Base-by-base conservation (phyloP, 164 flowering plant genomes). In the Magnolia changhungtana region DNA sequence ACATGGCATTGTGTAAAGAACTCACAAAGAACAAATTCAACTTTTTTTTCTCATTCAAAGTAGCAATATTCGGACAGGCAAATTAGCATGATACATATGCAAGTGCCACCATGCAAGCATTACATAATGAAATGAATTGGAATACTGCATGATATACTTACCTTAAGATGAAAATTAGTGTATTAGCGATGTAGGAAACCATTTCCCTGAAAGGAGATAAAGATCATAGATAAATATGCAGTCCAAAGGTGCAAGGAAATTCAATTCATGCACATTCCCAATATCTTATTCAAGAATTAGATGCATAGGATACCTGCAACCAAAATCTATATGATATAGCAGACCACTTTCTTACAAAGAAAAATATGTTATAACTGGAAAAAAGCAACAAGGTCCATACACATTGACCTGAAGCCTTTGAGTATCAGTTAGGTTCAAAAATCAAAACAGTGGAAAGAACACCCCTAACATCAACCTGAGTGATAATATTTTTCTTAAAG, bases 141-240 rank as follows among this genome's bases (percentile, higher is more conserved):
- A 67, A 31, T 18, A 29, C 8, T 31, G 18, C 50, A 27, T 27
- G n/a, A 79, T 67, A 37, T 45, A 27, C 82, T 77, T 81, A 95
- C 98, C 98, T 93, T 83, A 95, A 83, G 73, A 95, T 92, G 83
- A 95, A 95, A 63, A 95, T 95, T 58, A 93, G 78, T 16, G 98
- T 95, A 81, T 95, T 95, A 31, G 98, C 98, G 84, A 93, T 92
- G 75, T 95, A 95, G 16, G 97, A 85, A 77, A 95, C 90, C 98
- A 93, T 95, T 83, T 91, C 98, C 98, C 98, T 95, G 94, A 50
- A 86, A 82, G 75, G 75, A 21, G 45, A 4, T 37, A 37, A 37
- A 19, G 58, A 58, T 9, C 9, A 8, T 11, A 64, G 19, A 27
- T 67, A 63, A 11, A 11, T 37, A 14, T 67, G 70, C 49, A 73